Conservation (phyloP, 768 basidiomycete species). For the Boletus rex-veris region DNA sequence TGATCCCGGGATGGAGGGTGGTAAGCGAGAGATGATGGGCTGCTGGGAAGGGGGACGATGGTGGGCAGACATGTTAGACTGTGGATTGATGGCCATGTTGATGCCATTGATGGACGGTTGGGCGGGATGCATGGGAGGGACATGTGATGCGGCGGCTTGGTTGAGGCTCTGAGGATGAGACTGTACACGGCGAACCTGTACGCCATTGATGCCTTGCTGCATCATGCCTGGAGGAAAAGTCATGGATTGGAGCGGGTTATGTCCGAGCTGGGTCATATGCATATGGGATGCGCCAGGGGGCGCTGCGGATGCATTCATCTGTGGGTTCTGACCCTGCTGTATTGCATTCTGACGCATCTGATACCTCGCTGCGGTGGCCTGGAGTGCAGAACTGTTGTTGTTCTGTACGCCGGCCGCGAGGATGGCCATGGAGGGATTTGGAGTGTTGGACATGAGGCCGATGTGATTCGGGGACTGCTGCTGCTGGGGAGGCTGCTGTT, state of each 20-base stretch:
- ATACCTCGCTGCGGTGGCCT: constrained; percentile 22
- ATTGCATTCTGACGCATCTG: constrained; percentile 37
- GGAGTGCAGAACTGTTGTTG: constrained; percentile 20
- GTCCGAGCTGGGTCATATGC: constrained; percentile 30
- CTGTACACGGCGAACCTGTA: constrained; percentile 47
- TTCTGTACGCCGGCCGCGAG: constrained; percentile 31
- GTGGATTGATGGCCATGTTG: constrained; percentile 45
- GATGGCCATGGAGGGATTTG: constrained; percentile 39
- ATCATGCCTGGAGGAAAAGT: constrained; percentile 42
- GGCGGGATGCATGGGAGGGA: constrained; percentile 34
- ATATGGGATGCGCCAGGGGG: constrained; percentile 29
- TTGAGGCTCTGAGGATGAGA: constrained; percentile 53
- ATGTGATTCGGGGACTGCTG: constrained; percentile 35
- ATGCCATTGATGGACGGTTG: constrained; percentile 36
- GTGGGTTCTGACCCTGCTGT: constrained; percentile 37
- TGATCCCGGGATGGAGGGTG: constrained; percentile 33
- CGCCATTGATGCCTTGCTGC: constrained; percentile 36
- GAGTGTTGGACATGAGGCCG: constrained; percentile 34
- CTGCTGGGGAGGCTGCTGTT: constrained; percentile 35
- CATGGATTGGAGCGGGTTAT: constrained; percentile 40
- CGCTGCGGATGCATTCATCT: constrained; percentile 31
- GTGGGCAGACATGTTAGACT: constrained; percentile 39
- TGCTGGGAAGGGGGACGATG: constrained; percentile 37
- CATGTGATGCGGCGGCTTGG: constrained; percentile 34
- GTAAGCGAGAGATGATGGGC: constrained; percentile 30